Conservation (phyloP, 345 rosid species). For the Euclidium syriacum region DNA sequence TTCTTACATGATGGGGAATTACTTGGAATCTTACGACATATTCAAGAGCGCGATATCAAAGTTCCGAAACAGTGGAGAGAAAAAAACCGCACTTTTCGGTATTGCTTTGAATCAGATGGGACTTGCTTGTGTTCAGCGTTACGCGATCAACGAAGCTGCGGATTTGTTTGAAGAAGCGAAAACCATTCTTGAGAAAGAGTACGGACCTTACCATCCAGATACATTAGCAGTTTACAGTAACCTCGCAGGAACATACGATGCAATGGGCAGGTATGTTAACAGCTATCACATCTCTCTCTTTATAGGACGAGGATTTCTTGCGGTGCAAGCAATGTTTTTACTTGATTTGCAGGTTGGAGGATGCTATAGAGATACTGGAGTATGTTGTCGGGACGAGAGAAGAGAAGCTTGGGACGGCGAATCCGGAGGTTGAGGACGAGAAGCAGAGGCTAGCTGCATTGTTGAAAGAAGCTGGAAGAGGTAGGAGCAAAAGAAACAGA, state of each 20-base stretch:
- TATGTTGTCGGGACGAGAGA: conserved; percentile 85
- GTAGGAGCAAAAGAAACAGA: conserved; percentile 62
- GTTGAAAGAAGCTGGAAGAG: conserved; percentile 88
- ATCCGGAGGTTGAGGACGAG: conserved; percentile 85
- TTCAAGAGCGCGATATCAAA: conserved; percentile 61
- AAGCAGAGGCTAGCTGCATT: conserved; percentile 63
- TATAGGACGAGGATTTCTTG: not conserved
- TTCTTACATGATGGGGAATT: conserved; percentile 78
- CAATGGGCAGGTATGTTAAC: conserved; percentile 79
- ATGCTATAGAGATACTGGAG: conserved; percentile 87
- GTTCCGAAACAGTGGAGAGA: conserved; percentile 77
- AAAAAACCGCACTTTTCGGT: conserved; percentile 69
- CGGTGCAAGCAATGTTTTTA: not conserved
- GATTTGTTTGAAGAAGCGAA: conserved; percentile 89
- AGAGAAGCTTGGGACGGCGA: conserved; percentile 94
- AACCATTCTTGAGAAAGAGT: conserved; percentile 70
- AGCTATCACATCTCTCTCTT: not conserved
- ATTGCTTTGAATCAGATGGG: conserved; percentile 92
- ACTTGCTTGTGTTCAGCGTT: conserved; percentile 70
- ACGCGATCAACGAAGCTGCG: conserved; percentile 76
- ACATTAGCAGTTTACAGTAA: conserved; percentile 90
- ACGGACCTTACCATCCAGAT: conserved; percentile 89
- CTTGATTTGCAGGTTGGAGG: conserved; percentile 54
- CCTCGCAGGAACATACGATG: conserved; percentile 95
- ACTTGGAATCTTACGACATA: conserved; percentile 55